Percentiles rank a stretch among this genome's conserved stretches.
Conservation (phyloP, 169 alveolate species). For the Plasmodium billcollinsi region DNA sequence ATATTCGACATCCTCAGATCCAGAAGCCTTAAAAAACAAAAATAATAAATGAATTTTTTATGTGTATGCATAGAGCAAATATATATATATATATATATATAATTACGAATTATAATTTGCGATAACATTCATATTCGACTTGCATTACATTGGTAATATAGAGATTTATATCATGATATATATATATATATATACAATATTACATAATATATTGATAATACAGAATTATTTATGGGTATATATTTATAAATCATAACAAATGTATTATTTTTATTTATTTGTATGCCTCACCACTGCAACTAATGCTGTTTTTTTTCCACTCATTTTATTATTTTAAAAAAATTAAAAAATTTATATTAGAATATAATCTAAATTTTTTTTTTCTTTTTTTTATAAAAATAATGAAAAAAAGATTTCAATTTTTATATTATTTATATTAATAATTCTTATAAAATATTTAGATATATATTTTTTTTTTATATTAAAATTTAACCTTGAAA, state of each 20-base stretch:
- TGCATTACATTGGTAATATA: no score
- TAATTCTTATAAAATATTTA: no score
- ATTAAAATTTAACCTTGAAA: no score
- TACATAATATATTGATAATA: no score
- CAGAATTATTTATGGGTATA: not conserved
- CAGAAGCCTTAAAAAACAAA: constrained; percentile 59
- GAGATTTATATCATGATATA: no score
- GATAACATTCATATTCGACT: no score
- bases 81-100: not conserved
- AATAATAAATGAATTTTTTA: not conserved
- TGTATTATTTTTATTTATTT: not conserved
- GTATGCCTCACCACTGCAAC: constrained; percentile 69
- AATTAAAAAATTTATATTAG: not conserved
- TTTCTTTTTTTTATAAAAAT: not conserved
- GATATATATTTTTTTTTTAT: no score
- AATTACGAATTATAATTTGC: no score
- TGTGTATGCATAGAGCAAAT: not conserved
- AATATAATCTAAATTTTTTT: not conserved
- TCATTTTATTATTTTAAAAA: constrained; percentile 18
- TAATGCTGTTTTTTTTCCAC: constrained; percentile 73
- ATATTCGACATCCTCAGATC: constrained; percentile 86
- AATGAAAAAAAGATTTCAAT: not conserved
- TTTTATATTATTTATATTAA: no score
- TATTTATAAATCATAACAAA: not conserved
- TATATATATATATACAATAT: no score